These are phyloP conservation scores for Allium sativum DNA, from an alignment of 106 monocot species.

Conservation along the genomic window DNA sequence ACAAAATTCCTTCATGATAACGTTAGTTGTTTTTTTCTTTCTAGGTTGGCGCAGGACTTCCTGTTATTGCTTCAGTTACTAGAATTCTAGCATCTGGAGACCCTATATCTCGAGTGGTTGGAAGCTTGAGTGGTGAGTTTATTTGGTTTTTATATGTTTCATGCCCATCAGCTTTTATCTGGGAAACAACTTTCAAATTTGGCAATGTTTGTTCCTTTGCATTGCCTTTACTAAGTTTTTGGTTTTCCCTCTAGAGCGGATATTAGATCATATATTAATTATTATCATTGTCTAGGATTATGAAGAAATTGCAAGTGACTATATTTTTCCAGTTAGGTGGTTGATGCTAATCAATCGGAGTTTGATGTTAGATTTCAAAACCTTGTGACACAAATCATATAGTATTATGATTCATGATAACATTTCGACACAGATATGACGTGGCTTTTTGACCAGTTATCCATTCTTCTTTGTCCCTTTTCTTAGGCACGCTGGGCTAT, in stretches of 20 bases:
- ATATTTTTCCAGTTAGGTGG: too few relatives aligned
- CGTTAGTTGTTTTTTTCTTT: constrained; percentile 2
- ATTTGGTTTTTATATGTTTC: background rate
- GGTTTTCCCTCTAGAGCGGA: background rate
- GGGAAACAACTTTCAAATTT: background rate
- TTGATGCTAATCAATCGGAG: too few relatives aligned
- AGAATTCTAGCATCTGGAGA: constrained; percentile 87
- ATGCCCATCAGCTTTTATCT: too few relatives aligned
- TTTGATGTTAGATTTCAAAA: too few relatives aligned
- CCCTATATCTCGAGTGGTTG: constrained; percentile 65
- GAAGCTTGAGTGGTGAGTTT: constrained; percentile 83
- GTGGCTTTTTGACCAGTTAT: too few relatives aligned
- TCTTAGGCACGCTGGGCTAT: constrained; percentile 87
- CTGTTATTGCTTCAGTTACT: constrained; percentile 79
- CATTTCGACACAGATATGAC: too few relatives aligned
- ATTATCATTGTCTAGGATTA: too few relatives aligned
- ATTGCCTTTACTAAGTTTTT: background rate
- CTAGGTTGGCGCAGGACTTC: constrained; percentile 98
- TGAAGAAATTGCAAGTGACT: too few relatives aligned
- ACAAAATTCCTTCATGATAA: too few relatives aligned
- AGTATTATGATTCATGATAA: too few relatives aligned
- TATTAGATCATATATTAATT: too few relatives aligned
- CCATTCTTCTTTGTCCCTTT: background rate
- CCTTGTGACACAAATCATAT: too few relatives aligned
- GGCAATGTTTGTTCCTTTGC: background rate